phyloP scores from a whole-genome alignment of 2,329 filamentous ascomycete genomes.

The Trichoderma sp. region DNA sequence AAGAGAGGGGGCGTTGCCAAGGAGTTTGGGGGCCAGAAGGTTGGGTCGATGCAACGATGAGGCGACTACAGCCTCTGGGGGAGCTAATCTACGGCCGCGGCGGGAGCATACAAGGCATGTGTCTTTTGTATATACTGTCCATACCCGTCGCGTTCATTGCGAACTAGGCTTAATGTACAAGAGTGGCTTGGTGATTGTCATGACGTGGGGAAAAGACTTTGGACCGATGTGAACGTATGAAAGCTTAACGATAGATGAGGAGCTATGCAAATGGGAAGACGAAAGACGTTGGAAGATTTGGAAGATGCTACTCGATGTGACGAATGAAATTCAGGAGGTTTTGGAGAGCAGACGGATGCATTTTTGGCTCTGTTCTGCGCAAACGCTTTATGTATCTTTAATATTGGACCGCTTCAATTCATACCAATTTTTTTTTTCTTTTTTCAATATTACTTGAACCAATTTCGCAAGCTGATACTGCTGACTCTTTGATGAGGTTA shows the following conservation, averaged over 20 bases:
- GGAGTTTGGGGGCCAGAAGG: neutral
- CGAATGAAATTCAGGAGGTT: slow-evolving; percentile 3
- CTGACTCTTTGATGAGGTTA: no score
- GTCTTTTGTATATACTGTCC: slow-evolving; percentile 31
- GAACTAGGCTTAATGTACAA: slow-evolving; percentile 15
- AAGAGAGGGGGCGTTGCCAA: neutral
- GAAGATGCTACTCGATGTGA: slow-evolving; percentile 16
- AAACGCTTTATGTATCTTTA: slow-evolving; percentile 23
- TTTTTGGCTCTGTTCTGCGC: slow-evolving; percentile 3
- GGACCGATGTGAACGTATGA: slow-evolving; percentile 14
- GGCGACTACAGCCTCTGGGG: neutral
- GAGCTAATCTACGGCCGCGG: neutral
- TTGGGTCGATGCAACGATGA: neutral
- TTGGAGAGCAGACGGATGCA: neutral
- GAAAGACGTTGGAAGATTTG: slow-evolving; percentile 1
- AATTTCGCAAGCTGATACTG: no score
- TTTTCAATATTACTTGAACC: no score
- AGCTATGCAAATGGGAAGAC: slow-evolving; percentile 2
- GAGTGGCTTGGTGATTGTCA: slow-evolving; percentile 9
- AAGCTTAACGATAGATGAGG: slow-evolving; percentile 14
- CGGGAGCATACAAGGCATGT: slow-evolving; percentile 24
- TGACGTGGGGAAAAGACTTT: neutral
- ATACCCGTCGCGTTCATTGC: slow-evolving; percentile 17
- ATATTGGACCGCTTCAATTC: slow-evolving; percentile 26
- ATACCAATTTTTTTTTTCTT: neutral